Evolutionary conservation across 352 stramenopile species (phyloP).

Genomic region (Phytophthora capsici): DNA sequence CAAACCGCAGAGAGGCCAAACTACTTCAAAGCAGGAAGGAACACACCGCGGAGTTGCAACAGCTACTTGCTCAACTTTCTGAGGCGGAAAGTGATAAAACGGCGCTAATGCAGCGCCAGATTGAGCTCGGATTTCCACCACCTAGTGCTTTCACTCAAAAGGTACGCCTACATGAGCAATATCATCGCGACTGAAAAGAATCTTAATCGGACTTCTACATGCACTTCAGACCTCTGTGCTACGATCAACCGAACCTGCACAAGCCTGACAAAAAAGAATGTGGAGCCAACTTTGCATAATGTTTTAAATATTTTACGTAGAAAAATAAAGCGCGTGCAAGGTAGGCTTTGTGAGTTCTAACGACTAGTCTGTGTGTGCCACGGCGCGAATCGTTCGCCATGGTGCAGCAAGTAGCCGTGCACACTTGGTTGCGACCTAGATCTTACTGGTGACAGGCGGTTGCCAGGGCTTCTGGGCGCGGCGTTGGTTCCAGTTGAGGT

Average conservation of each 20-base stretch:
- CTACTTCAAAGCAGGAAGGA: conserved; percentile 66
- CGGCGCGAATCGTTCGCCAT: conserved; percentile 17
- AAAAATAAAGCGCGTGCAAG: conserved; percentile 31
- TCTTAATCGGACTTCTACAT: not conserved
- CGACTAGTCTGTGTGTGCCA: conserved; percentile 2
- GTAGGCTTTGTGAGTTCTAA: conserved; percentile 18
- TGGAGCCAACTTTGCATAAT: conserved; percentile 18
- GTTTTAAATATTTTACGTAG: conserved; percentile 47
- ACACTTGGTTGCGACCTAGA: conserved; percentile 20
- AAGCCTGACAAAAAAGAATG: conserved; percentile 13
- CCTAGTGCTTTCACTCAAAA: conserved; percentile 25
- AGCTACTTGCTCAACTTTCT: conserved; percentile 69
- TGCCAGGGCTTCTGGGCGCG: conserved; percentile 84
- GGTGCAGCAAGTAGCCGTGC: conserved; percentile 9
- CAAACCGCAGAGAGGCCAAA: conserved; percentile 47
- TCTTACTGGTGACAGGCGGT: conserved; percentile 39
- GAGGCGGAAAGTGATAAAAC: conserved; percentile 77
- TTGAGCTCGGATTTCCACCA: conserved; percentile 42
- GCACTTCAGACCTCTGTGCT: not conserved
- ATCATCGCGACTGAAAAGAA: conserved; percentile 4
- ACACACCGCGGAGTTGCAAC: conserved; percentile 63
- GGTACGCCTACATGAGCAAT: conserved; percentile 6
- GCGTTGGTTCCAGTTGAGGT: conserved; percentile 94
- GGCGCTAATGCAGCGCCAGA: conserved; percentile 59
- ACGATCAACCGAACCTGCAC: conserved; percentile 16